phyloP scores from a whole-genome alignment of 2,329 filamentous ascomycete genomes.

The Aspergillus sp. region DNA sequence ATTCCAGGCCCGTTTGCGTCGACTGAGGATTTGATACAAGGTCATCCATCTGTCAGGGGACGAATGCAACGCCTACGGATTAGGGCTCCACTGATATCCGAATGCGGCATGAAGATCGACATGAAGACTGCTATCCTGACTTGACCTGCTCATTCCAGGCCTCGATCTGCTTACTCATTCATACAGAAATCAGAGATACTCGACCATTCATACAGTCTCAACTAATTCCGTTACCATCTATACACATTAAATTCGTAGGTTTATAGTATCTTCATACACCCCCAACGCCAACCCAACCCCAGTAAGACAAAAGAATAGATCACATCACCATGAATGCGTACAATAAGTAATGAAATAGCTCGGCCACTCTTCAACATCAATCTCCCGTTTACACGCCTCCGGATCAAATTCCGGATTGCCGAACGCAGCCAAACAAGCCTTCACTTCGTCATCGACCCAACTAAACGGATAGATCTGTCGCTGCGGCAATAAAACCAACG shows the following conservation, averaged over 20 bases:
- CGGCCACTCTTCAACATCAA: conserved; percentile 22
- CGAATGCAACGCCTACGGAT: background rate
- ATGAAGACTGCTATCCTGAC: background rate
- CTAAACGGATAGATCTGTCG: conserved; percentile 22
- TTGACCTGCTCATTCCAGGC: background rate
- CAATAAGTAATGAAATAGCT: conserved; percentile 26
- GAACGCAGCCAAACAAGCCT: conserved; percentile 14
- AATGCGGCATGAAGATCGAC: background rate
- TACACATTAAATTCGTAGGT: background rate
- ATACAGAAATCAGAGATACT: background rate
- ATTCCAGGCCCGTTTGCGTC: background rate
- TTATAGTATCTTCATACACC: background rate
- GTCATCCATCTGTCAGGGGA: too few relatives aligned
- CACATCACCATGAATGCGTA: conserved; percentile 20
- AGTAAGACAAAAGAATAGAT: background rate
- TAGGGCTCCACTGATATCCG: background rate
- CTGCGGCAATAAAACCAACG: conserved; percentile 15
- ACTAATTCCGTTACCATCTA: background rate
- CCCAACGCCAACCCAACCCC: too few relatives aligned
- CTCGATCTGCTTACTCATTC: background rate
- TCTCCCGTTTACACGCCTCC: conserved; percentile 17
- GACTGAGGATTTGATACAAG: background rate
- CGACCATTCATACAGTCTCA: background rate
- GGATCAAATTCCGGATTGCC: conserved; percentile 18
- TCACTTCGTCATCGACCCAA: conserved; percentile 18